A percentile compares a stretch with the other conserved stretches of the same genome.
Evolutionary conservation across 768 basidiomycete genomes (phyloP).

Genomic region (Tricholoma saponaceum): DNA sequence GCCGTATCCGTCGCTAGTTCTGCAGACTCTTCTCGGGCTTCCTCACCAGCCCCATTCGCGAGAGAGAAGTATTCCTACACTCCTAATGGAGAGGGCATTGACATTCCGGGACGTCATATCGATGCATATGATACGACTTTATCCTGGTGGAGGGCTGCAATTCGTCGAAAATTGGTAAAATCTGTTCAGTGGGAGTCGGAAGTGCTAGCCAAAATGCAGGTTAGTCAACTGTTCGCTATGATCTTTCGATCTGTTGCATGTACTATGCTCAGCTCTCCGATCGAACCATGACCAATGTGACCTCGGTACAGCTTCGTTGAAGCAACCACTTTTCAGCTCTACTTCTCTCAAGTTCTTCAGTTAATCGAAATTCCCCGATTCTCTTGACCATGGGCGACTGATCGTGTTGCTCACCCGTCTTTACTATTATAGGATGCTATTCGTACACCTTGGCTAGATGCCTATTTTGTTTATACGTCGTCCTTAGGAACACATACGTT

Average conservation of each 20-base stretch:
- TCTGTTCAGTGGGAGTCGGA: constrained; percentile 55
- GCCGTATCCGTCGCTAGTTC: constrained; percentile 27
- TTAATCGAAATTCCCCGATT: no score
- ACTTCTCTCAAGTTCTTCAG: no score
- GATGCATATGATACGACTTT: constrained; percentile 66
- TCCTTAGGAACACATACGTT: constrained; percentile 84
- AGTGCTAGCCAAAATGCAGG: constrained; percentile 68
- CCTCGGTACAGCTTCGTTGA: neutral
- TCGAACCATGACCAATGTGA: neutral
- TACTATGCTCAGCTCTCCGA: neutral
- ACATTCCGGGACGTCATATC: constrained; percentile 25
- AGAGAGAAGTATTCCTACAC: neutral
- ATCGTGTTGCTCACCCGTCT: neutral
- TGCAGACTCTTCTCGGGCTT: constrained; percentile 27
- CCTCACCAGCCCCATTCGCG: constrained; percentile 24
- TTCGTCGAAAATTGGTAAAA: constrained; percentile 51
- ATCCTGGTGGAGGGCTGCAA: constrained; percentile 59
- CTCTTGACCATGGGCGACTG: neutral
- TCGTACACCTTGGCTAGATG: constrained; percentile 65
- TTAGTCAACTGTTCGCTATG: constrained; percentile 18
- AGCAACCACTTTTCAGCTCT: neutral
- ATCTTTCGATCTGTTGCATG: neutral
- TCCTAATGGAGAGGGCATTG: constrained; percentile 2
- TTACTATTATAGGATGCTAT: constrained; percentile 38
- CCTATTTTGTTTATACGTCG: constrained; percentile 81